Evolutionary conservation across 2,329 filamentous ascomycete genomes (phyloP), one percentile per base, ranked within the genome.

Genomic region (Triangularia verruculosa): DNA sequence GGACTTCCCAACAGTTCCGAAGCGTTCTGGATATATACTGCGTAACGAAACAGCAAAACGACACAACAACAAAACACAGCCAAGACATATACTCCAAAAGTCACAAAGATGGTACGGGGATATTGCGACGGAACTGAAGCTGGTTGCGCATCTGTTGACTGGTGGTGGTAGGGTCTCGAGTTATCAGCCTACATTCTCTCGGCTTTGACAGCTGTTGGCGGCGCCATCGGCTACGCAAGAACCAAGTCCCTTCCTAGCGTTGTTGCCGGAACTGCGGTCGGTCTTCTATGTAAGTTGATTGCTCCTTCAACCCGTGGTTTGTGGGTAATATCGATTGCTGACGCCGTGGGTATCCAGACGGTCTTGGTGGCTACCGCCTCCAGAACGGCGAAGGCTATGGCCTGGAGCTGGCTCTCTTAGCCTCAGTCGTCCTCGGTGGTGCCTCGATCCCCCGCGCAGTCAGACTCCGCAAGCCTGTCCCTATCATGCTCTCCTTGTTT

Each of bases 221-320:
- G 95, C 68, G 89, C 91, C 65, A 90, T 91, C 74, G 95, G 95
- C 74, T 99, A 92, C 78, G 82, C 89, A 53, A 88, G 89, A 75
- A 95, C 93, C 0, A 86, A 92, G 64, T 98, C 93, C 24, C 76
- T 97, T 57, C 94, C 94, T 39, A 97, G 93, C 12, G 83, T 98
- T 70, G 87, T 86, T 12, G 95, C 95, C 13, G 95, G 95, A 59
- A 82, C 92, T 69, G 88, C 89, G 32, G 93, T 99, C 69, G 95
- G 95, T 57, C 70, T 82, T 13, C 75, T 87, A 17, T 87, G 83
- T 86, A 79, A 54, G 80, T 77, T 25, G 39, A 47, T 20, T 47
- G n/a, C 9, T 43, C 27, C 4, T 54, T 8, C 7, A n/a, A 12
- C 51, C 12, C 5, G 6, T 5, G 12, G 39, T 47, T 13, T n/a